Base-by-base conservation (phyloP, 2,329 filamentous ascomycete genomes). In the Epichloe baconii region DNA sequence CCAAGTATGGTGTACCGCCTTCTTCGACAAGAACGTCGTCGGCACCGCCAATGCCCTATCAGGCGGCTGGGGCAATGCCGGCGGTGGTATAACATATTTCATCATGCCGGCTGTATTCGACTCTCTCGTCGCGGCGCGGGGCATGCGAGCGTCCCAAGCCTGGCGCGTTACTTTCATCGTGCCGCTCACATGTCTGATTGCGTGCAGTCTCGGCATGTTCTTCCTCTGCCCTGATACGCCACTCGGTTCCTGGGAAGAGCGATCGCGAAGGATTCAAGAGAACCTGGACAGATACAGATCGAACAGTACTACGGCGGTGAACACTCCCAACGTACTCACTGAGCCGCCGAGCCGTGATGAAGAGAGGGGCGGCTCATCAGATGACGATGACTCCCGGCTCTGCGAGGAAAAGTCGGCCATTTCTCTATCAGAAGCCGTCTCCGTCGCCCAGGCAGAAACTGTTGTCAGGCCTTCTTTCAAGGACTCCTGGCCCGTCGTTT, bases 1-100 rank as follows among this genome's bases (percentile, higher is more conserved):
- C 65, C 88, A 94, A 64, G 90, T 95, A 6, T 95, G 89, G 88
- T 87, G 85, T 10, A 95, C 88, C 0, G 88, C 84, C 0, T 95
- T 95, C 73, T 95, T 88, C 65, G 89, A 96, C 70, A 93, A 90
- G 71, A 93, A 90, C 60, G 77, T 95, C 26, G 85, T 95, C 17
- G 90, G 90, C 46, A 90, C 87, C 5, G 87, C 88, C 54, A 96
- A 95, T 63, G 85, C 88, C 3, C 69, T 95, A 17, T 84, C 88
- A 1, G 90, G 83, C 42, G 90, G 90, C 14, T 84, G 86, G 71
- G 90, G 89, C 48, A 95, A 95, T 59, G 79, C 87, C 26, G 89
- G 90, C 53, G 90, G 89, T 56, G 90, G 90, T 51, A 85, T 95
- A 57, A 95, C 89, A 2, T 95, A 95, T 71, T 94, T 95, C 66